phyloP scores from a whole-genome alignment of 768 basidiomycete species.

The Suillus decipiens region DNA sequence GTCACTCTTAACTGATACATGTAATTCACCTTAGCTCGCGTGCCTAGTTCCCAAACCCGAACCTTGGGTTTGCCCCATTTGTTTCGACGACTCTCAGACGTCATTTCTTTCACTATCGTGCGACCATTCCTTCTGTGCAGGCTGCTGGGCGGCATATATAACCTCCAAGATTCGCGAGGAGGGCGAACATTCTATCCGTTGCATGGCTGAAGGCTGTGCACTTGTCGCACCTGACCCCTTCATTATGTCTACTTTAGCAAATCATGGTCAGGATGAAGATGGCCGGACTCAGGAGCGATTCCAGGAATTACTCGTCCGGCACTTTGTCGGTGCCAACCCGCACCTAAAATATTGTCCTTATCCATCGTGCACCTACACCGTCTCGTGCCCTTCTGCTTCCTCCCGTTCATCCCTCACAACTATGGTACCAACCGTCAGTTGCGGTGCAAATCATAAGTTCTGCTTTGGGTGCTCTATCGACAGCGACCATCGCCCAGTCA shows the following conservation, averaged over 20 bases:
- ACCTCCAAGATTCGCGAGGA: slow-evolving; percentile 82
- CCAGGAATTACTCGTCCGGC: slow-evolving; percentile 83
- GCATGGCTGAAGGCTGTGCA: slow-evolving; percentile 80
- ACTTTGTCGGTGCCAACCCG: slow-evolving; percentile 84
- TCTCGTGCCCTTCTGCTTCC: slow-evolving; percentile 83
- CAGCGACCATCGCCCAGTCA: slow-evolving; percentile 87
- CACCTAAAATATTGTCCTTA: slow-evolving; percentile 94
- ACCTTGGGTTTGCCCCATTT: slow-evolving; percentile 89
- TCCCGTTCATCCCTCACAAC: slow-evolving; percentile 71
- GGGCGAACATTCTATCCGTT: slow-evolving; percentile 69
- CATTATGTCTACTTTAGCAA: slow-evolving; percentile 53
- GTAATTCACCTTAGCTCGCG: slow-evolving; percentile 1
- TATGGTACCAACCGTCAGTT: slow-evolving; percentile 87
- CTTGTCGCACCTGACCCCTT: slow-evolving; percentile 67
- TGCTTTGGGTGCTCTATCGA: slow-evolving; percentile 95
- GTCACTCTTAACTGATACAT: not conserved
- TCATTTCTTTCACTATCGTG: slow-evolving; percentile 77
- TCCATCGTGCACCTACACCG: slow-evolving; percentile 92
- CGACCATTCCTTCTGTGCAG: slow-evolving; percentile 80
- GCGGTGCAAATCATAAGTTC: slow-evolving; percentile 80
- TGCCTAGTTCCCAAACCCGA: slow-evolving; percentile 35
- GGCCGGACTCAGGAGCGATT: slow-evolving; percentile 64
- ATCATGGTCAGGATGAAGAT: slow-evolving; percentile 36
- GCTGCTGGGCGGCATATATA: slow-evolving; percentile 84
- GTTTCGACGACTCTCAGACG: slow-evolving; percentile 79